Conservation (phyloP, 345 rosid genomes). For the Theobroma cacao region DNA sequence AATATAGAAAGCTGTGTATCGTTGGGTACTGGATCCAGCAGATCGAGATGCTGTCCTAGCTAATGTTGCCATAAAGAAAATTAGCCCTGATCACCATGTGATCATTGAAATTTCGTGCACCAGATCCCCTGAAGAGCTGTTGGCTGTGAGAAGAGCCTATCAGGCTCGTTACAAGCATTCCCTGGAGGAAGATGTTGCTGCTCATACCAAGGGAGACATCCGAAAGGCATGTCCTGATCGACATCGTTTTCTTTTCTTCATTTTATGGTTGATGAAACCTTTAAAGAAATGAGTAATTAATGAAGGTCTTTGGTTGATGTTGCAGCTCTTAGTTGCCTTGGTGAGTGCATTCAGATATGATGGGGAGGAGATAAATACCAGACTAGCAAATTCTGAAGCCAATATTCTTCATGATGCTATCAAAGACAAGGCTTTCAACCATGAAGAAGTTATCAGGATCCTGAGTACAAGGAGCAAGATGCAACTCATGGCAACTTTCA, state of each 20-base stretch:
- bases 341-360: conserved; percentile 54
- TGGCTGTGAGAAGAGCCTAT: conserved; percentile 55
- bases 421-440: conserved; percentile 40
- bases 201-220: conserved; percentile 50
- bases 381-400: conserved; percentile 48
- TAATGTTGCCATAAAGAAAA: conserved; percentile 42
- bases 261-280: not conserved
- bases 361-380: conserved; percentile 44
- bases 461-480: conserved; percentile 57
- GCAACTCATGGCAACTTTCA: conserved; percentile 63
- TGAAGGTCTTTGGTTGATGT: not conserved
- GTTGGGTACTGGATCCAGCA: conserved; percentile 56
- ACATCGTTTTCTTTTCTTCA: not conserved
- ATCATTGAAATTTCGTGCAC: conserved; percentile 52
- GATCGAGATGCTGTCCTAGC: conserved; percentile 64
- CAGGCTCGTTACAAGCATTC: conserved; percentile 60
- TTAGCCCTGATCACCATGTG: conserved; percentile 35
- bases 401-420: conserved; percentile 44
- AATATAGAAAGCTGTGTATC: conserved; percentile 48
- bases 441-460: conserved; percentile 58
- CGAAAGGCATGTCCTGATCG: conserved; percentile 38
- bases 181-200: conserved; percentile 69
- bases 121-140: conserved; percentile 59
- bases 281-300: not conserved
- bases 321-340: conserved; percentile 56